phyloP scores from a whole-genome alignment of 148 eudicot species.

The Amaranthus cruentus region DNA sequence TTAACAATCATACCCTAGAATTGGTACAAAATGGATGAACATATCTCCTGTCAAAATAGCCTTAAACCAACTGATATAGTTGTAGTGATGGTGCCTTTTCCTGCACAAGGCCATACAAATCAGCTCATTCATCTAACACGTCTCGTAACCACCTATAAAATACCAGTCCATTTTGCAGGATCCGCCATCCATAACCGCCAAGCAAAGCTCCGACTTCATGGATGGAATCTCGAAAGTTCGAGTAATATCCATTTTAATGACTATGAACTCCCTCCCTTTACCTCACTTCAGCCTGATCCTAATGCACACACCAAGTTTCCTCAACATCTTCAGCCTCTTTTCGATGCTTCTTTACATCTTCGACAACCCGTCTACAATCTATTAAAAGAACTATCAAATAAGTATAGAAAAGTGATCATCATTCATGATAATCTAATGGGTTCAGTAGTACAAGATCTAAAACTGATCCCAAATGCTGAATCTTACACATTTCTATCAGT shows the following conservation, averaged over 20 bases:
- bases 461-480: constrained; percentile 25
- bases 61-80: too few species aligned
- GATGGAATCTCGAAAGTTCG: constrained; percentile 4
- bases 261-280: constrained; percentile 19
- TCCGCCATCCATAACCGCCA: constrained; percentile 25
- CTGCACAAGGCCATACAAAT: constrained; percentile 30
- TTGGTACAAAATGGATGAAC: too few species aligned
- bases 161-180: constrained; percentile 26
- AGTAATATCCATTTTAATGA: constrained; percentile 23
- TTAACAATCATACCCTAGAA: too few species aligned
- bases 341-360: constrained; percentile 19
- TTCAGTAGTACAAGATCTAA: constrained; percentile 27
- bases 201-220: constrained; percentile 22
- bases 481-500: constrained; percentile 18
- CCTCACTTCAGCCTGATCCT: constrained; percentile 9
- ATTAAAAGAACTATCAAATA: constrained; percentile 13
- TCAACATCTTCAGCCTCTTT: constrained; percentile 15
- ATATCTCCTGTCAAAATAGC: too few species aligned
- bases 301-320: constrained; percentile 17
- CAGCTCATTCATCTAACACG: constrained; percentile 30
- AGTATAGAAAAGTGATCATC: constrained; percentile 14
- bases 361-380: constrained; percentile 21
- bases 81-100: constrained; percentile 28
- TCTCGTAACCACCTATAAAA: constrained; percentile 17
- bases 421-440: constrained; percentile 23